Conservation (phyloP, 2,329 filamentous ascomycete genomes). For the Ceratocystiopsis sp. region DNA sequence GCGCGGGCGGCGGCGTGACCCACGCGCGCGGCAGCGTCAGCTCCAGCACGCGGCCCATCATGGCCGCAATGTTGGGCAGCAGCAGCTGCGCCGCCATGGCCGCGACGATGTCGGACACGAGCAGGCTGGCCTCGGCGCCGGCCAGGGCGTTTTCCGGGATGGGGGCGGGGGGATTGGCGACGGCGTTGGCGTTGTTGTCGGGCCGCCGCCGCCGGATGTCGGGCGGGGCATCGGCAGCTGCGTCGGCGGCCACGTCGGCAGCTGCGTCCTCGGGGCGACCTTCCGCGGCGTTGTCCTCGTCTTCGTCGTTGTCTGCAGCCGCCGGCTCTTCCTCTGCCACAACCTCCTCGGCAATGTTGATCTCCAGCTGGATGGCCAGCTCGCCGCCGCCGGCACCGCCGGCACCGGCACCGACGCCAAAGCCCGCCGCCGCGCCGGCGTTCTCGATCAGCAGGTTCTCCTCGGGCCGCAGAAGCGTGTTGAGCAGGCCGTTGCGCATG, state of each 20-base stretch:
- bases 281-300: constrained; percentile 4
- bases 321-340: not conserved
- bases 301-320: constrained; percentile 8
- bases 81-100: constrained; percentile 42
- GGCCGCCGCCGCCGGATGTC: no score
- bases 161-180: not conserved
- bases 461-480: not conserved
- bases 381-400: not conserved
- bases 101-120: constrained; percentile 28
- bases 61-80: constrained; percentile 65
- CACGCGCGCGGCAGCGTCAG: constrained; percentile 49
- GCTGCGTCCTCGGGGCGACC: constrained; percentile 1
- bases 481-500: constrained; percentile 9
- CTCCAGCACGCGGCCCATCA: constrained; percentile 60
- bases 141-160: constrained; percentile 11
- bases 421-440: not conserved
- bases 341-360: constrained; percentile 2
- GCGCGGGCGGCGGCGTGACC: constrained; percentile 25
- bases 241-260: no score
- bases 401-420: not conserved
- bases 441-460: constrained; percentile 4
- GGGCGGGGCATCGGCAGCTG: no score
- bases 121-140: not conserved
- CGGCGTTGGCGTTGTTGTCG: not conserved
- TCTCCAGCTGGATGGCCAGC: constrained; percentile 7